Conservation (phyloP, 495 filamentous ascomycete species). For the Trichocladium uniseriatum region DNA sequence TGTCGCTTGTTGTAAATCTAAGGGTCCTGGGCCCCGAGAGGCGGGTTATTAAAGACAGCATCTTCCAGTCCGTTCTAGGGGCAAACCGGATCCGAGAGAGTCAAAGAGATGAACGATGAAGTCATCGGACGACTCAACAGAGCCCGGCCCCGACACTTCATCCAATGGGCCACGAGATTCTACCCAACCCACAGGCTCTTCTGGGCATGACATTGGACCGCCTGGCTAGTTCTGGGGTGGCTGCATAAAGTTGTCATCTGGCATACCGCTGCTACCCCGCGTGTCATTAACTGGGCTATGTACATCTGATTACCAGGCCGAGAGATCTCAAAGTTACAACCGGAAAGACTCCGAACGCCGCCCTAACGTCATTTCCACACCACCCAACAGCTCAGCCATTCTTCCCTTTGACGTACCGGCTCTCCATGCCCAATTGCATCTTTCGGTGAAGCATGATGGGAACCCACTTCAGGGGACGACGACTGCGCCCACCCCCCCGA, state of each 20-base stretch:
- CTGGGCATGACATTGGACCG: too few species aligned
- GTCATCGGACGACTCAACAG: slow-evolving; percentile 13
- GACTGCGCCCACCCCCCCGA: neutral
- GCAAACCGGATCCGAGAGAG: slow-evolving; percentile 20
- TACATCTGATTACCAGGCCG: too few species aligned
- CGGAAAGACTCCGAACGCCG: too few species aligned
- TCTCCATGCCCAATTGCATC: slow-evolving; percentile 33
- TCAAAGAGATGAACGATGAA: slow-evolving; percentile 15
- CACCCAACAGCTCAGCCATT: slow-evolving; percentile 17
- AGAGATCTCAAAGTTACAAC: too few species aligned
- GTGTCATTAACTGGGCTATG: too few species aligned
- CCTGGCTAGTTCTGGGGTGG: too few species aligned
- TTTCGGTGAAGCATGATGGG: slow-evolving; percentile 24
- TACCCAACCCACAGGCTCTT: too few species aligned
- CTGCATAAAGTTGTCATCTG: too few species aligned
- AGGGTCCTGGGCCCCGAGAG: slow-evolving; percentile 5
- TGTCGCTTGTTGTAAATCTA: too few species aligned
- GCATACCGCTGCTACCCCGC: too few species aligned
- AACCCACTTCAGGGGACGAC: slow-evolving; percentile 16
- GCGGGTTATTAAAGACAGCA: slow-evolving; percentile 14
- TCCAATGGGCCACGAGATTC: slow-evolving; percentile 7
- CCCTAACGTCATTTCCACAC: neutral
- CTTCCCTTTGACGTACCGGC: slow-evolving; percentile 29
- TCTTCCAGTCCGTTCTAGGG: neutral
- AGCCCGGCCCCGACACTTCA: neutral